phyloP scores from a whole-genome alignment of 2,329 filamentous ascomycete species.

The Claviceps africana region DNA sequence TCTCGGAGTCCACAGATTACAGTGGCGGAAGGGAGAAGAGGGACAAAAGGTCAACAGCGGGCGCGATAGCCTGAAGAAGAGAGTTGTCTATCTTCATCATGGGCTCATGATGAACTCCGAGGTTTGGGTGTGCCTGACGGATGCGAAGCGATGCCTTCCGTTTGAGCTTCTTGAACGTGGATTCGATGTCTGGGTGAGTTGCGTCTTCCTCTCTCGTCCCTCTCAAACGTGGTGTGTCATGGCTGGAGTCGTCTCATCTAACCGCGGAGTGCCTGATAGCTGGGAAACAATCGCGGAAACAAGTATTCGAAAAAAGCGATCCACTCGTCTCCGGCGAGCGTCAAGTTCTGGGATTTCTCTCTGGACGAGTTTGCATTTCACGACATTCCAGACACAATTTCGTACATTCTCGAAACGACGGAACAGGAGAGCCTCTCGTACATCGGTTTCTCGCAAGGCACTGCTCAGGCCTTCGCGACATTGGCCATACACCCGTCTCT shows the following conservation, averaged over 20 bases:
- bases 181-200: slow-evolving; percentile 82
- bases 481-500: slow-evolving; percentile 83
- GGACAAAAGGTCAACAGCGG: slow-evolving; percentile 63
- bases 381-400: slow-evolving; percentile 89
- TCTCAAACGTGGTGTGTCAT: not conserved
- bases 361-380: slow-evolving; percentile 98
- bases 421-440: slow-evolving; percentile 77
- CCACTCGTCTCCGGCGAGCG: slow-evolving; percentile 56
- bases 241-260: not conserved
- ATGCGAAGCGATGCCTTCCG: slow-evolving; percentile 71
- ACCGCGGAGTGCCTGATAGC: slow-evolving; percentile 26
- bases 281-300: slow-evolving; percentile 96
- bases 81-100: slow-evolving; percentile 87
- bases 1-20: slow-evolving; percentile 75
- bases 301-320: slow-evolving; percentile 97
- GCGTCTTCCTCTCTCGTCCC: not conserved
- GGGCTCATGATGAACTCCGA: slow-evolving; percentile 97
- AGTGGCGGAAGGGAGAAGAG: slow-evolving; percentile 71
- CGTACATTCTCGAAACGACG: slow-evolving; percentile 78
- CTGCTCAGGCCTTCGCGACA: slow-evolving; percentile 89
- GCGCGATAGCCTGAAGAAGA: slow-evolving; percentile 55
- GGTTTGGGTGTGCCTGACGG: slow-evolving; percentile 89
- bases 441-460: slow-evolving; percentile 93
- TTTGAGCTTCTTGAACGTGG: slow-evolving; percentile 81
- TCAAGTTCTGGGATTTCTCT: slow-evolving; percentile 90